Evolutionary conservation across 2,329 filamentous ascomycete species (phyloP).

Genomic region (Helotiales sp.): DNA sequence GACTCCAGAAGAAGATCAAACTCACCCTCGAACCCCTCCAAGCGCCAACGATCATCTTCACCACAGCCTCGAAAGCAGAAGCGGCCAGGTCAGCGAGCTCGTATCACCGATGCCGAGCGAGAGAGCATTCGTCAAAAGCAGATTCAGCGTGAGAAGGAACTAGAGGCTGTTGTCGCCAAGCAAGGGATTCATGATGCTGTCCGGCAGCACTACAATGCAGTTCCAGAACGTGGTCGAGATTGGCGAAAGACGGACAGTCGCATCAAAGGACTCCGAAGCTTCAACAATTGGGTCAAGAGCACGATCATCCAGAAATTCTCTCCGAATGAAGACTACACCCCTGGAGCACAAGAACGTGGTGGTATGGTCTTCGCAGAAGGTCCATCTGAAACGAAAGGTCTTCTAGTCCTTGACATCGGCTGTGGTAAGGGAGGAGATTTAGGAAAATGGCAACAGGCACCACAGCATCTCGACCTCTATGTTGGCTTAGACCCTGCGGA

Average conservation of each 20-base stretch:
- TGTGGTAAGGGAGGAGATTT: slow-evolving; percentile 97
- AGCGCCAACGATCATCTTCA: slow-evolving; percentile 28
- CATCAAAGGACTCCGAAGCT: slow-evolving; percentile 90
- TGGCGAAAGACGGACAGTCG: slow-evolving; percentile 93
- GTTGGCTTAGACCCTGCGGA: slow-evolving; percentile 93
- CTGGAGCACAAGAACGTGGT: slow-evolving; percentile 56
- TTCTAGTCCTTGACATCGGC: slow-evolving; percentile 89
- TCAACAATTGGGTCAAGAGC: slow-evolving; percentile 99
- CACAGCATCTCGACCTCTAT: slow-evolving; percentile 88
- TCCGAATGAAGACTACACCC: slow-evolving; percentile 71
- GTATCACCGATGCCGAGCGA: slow-evolving; percentile 66
- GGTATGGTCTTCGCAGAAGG: slow-evolving; percentile 35
- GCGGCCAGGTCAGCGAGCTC: slow-evolving; percentile 64
- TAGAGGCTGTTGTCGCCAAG: slow-evolving; percentile 33
- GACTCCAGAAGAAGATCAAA: slow-evolving; percentile 26
- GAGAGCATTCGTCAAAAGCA: slow-evolving; percentile 65
- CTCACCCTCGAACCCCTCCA: slow-evolving; percentile 28
- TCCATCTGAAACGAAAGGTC: slow-evolving; percentile 45
- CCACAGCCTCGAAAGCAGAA: slow-evolving; percentile 62
- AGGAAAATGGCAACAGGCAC: slow-evolving; percentile 92
- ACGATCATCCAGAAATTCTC: slow-evolving; percentile 97
- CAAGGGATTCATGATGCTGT: slow-evolving; percentile 81
- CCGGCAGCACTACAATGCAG: slow-evolving; percentile 91
- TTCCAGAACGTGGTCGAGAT: slow-evolving; percentile 88
- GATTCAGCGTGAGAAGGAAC: slow-evolving; percentile 54